These are phyloP conservation scores for Penicillium corylophilum DNA, from an alignment of 2,329 filamentous ascomycete genomes.

Conservation along the genomic window DNA sequence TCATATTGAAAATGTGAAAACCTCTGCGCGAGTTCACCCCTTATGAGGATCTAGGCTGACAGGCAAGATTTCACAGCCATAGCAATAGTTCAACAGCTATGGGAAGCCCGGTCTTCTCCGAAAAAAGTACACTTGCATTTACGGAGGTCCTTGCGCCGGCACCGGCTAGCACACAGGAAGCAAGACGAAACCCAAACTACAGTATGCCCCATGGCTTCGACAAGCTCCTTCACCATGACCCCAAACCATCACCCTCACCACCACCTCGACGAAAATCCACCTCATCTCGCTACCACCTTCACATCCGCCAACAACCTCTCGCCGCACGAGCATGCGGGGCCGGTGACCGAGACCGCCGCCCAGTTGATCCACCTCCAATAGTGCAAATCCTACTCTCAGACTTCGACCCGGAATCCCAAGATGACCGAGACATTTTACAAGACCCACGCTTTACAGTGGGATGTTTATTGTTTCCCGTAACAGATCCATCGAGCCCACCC, in stretches of 20 bases:
- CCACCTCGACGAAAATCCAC: conserved; percentile 23
- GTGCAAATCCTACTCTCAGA: conserved; percentile 47
- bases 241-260: conserved; percentile 21
- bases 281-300: conserved; percentile 38
- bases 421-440: conserved; percentile 41
- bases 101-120: conserved; percentile 30
- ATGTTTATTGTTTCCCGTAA: conserved; percentile 43
- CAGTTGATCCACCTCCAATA: conserved; percentile 49
- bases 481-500: conserved; percentile 16
- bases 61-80: conserved; percentile 17
- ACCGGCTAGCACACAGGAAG: conserved; percentile 9
- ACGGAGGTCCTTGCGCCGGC: not conserved
- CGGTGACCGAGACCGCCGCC: conserved; percentile 47
- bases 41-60: conserved; percentile 17
- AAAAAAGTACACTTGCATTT: conserved; percentile 24
- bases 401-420: conserved; percentile 40
- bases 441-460: conserved; percentile 44
- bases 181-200: conserved; percentile 19
- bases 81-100: conserved; percentile 29
- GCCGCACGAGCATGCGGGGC: conserved; percentile 48
- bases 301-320: conserved; percentile 48
- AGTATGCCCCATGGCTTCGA: conserved; percentile 40
- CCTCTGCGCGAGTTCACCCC: not conserved
- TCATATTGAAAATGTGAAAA: not conserved
- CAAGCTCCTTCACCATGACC: conserved; percentile 36